A percentile compares a stretch with the other conserved stretches of the same genome.
Evolutionary conservation across 331 rosid genomes (phyloP).

Genomic region (Malus hybrid): DNA sequence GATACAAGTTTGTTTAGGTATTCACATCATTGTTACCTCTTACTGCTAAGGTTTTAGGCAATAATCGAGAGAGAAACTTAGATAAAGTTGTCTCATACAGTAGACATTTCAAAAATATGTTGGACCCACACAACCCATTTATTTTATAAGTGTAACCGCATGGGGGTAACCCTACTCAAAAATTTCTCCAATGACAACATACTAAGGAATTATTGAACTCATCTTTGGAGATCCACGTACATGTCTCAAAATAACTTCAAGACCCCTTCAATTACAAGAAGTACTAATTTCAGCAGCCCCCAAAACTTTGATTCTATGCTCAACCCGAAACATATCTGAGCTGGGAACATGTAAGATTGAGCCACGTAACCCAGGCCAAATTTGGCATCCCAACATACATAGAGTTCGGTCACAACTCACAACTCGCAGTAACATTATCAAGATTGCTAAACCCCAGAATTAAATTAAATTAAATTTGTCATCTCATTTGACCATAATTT

Average conservation of each 20-base stretch:
- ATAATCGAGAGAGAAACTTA: too few relatives aligned
- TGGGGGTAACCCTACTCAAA: too few relatives aligned
- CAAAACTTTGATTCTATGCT: background rate
- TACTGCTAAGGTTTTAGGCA: too few relatives aligned
- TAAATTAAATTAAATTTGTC: background rate
- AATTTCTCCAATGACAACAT: too few relatives aligned
- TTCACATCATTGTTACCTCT: too few relatives aligned
- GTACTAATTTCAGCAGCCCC: background rate
- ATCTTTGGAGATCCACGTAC: too few relatives aligned
- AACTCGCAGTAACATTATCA: background rate
- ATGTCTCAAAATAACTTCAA: too few relatives aligned
- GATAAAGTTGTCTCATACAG: fast-evolving
- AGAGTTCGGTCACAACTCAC: background rate
- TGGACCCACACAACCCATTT: fast-evolving
- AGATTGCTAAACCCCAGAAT: constrained; percentile 15
- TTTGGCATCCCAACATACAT: constrained; percentile 11
- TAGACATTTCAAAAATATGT: too few relatives aligned
- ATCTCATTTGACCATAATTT: background rate
- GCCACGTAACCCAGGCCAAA: constrained; percentile 15
- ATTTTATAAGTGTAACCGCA: too few relatives aligned
- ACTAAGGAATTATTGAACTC: too few relatives aligned
- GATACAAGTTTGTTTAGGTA: too few relatives aligned
- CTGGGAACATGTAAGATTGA: background rate
- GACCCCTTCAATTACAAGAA: too few relatives aligned
- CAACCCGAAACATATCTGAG: background rate